Conservation (phyloP, 2,329 filamentous ascomycete genomes). For the Pseudogymnoascus sp. region DNA sequence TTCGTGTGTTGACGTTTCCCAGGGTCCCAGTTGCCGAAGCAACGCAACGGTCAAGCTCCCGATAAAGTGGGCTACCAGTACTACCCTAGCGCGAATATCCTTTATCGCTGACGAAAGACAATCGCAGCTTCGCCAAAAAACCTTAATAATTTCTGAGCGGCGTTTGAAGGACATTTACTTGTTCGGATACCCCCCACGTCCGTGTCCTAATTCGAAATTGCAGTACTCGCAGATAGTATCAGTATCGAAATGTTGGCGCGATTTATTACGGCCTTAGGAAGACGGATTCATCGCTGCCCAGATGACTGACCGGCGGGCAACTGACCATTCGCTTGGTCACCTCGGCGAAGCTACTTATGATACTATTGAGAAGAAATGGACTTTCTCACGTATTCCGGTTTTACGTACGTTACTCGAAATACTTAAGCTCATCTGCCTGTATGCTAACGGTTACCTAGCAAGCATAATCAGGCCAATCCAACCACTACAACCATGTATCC, state of each 20-base stretch:
- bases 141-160: not conserved
- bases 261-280: constrained; percentile 11
- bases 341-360: constrained; percentile 42
- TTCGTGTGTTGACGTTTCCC: constrained; percentile 5
- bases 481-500: constrained; percentile 21
- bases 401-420: constrained; percentile 15
- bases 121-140: not conserved
- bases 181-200: not conserved
- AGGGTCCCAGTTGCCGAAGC: not conserved
- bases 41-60: not conserved
- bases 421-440: not conserved
- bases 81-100: constrained; percentile 9
- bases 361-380: constrained; percentile 25
- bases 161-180: not conserved
- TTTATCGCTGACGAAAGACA: constrained; percentile 9
- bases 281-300: constrained; percentile 28
- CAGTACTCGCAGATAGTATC: not conserved
- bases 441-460: constrained; percentile 17
- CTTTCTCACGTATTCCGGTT: constrained; percentile 21
- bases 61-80: not conserved
- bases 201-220: not conserved
- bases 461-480: constrained; percentile 21
- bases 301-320: constrained; percentile 42
- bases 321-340: constrained; percentile 45
- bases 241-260: constrained; percentile 22